Conservation (phyloP, 2,329 filamentous ascomycete species). For the Botrytis pseudocinerea region DNA sequence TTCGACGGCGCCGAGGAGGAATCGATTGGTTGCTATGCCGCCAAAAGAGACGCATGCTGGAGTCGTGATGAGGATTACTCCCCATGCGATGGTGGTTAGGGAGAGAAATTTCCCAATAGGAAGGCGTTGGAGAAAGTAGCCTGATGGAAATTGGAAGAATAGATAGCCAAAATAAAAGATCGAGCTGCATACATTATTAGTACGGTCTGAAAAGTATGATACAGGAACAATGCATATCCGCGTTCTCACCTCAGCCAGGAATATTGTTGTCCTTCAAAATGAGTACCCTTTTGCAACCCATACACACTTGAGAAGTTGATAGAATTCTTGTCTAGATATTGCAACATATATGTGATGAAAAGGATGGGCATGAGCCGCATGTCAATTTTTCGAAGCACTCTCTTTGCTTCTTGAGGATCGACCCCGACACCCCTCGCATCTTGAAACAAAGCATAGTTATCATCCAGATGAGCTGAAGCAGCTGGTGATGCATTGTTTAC, state of each 20-base stretch:
- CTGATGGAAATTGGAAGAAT: constrained; percentile 48
- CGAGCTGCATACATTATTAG: constrained; percentile 39
- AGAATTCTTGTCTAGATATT: constrained; percentile 62
- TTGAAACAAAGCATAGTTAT: constrained; percentile 44
- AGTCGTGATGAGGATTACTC: constrained; percentile 49
- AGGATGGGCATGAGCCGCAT: constrained; percentile 55
- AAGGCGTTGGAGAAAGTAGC: constrained; percentile 49
- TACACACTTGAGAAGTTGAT: constrained; percentile 54
- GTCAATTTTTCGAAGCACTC: constrained; percentile 58
- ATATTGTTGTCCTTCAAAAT: constrained; percentile 52
- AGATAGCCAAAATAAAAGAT: constrained; percentile 55
- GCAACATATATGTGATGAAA: constrained; percentile 58
- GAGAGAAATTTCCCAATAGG: constrained; percentile 52
- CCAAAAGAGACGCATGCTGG: constrained; percentile 57
- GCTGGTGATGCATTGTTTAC: constrained; percentile 24
- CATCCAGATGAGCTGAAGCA: constrained; percentile 39
- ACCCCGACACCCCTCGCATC: constrained; percentile 35
- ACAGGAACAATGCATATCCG: background rate
- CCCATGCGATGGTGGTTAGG: constrained; percentile 49
- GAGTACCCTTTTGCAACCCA: constrained; percentile 49
- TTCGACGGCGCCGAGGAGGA: constrained; percentile 58
- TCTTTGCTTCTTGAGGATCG: constrained; percentile 38
- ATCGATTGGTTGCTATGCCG: constrained; percentile 58
- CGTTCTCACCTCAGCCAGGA: constrained; percentile 48
- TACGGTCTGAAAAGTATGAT: background rate